Evolutionary conservation across 805 yeast genomes (phyloP).

Genomic region (Hanseniaspora occidentalis): DNA sequence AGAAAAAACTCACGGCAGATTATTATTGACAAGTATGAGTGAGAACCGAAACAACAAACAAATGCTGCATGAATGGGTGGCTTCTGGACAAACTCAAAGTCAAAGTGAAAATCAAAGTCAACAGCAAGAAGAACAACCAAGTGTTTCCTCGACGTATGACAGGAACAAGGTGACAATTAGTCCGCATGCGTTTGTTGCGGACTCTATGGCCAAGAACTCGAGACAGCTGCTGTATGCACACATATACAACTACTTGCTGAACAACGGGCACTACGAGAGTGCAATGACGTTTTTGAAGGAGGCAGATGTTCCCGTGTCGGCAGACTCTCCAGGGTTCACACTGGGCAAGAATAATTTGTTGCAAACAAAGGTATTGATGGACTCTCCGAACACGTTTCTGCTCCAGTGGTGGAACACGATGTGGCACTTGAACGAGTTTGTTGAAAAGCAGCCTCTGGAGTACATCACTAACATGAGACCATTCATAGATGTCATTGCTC

Average conservation of each 20-base stretch:
- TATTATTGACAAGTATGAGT: too few species aligned
- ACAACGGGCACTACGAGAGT: constrained; percentile 36
- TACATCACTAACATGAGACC: constrained; percentile 12
- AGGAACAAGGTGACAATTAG: constrained; percentile 1
- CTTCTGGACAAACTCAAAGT: too few species aligned
- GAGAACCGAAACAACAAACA: too few species aligned
- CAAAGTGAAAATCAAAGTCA: too few species aligned
- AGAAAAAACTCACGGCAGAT: too few species aligned
- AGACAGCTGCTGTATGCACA: constrained; percentile 40
- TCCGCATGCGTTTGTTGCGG: constrained; percentile 25
- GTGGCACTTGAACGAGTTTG: constrained; percentile 36
- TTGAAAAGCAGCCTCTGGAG: constrained; percentile 24
- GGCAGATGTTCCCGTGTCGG: constrained; percentile 30
- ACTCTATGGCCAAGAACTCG: constrained; percentile 35
- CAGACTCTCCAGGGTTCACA: constrained; percentile 5
- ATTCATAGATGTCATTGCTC: constrained; percentile 11
- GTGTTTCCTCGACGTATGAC: too few species aligned
- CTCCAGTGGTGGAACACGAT: constrained; percentile 47
- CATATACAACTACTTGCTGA: constrained; percentile 36
- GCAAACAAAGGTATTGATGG: constrained; percentile 29
- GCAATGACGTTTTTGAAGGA: constrained; percentile 36
- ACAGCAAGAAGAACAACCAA: too few species aligned
- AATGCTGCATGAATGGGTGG: too few species aligned
- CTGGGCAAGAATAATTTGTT: constrained; percentile 15
- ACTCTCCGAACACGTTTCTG: constrained; percentile 34